Evolutionary conservation across 495 filamentous ascomycete genomes (phyloP).

Genomic region (Penicillium goetzii): DNA sequence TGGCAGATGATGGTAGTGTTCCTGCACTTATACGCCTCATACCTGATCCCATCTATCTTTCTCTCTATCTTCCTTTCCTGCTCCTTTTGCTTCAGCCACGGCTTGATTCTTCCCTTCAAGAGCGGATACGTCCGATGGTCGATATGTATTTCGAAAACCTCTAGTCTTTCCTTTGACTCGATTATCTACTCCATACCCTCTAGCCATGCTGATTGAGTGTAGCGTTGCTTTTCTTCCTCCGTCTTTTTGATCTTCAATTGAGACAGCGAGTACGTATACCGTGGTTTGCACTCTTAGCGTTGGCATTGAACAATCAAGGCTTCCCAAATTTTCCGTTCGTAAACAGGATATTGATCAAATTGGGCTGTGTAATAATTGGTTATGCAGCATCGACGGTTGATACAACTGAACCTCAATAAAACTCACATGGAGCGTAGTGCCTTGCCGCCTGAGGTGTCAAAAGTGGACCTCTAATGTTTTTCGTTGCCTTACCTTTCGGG

Average conservation of each 20-base stretch:
- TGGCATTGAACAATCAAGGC: no score
- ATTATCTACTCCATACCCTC: not conserved
- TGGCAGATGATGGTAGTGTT: constrained; percentile 6
- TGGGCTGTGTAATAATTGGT: no score
- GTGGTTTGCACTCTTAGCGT: no score
- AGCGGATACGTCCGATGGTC: constrained; percentile 2
- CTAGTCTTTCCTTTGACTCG: not conserved
- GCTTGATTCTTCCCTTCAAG: constrained; percentile 5
- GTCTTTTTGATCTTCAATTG: not conserved
- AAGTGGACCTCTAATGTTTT: not conserved
- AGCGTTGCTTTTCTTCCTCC: not conserved
- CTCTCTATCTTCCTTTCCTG: not conserved
- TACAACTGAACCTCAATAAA: no score
- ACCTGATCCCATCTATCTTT: constrained; percentile 1
- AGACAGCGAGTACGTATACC: no score
- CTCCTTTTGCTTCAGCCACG: constrained; percentile 11
- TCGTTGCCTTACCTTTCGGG: constrained; percentile 2
- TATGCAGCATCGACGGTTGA: not conserved
- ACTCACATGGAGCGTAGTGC: not conserved
- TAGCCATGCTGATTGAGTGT: not conserved
- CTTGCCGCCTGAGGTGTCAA: not conserved
- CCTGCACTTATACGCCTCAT: constrained; percentile 12
- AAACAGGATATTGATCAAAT: no score
- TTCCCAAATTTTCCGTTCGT: no score
- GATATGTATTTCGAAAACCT: constrained; percentile 13